Base-by-base conservation (phyloP, 148 eudicot species). In the Cornus controversa region DNA sequence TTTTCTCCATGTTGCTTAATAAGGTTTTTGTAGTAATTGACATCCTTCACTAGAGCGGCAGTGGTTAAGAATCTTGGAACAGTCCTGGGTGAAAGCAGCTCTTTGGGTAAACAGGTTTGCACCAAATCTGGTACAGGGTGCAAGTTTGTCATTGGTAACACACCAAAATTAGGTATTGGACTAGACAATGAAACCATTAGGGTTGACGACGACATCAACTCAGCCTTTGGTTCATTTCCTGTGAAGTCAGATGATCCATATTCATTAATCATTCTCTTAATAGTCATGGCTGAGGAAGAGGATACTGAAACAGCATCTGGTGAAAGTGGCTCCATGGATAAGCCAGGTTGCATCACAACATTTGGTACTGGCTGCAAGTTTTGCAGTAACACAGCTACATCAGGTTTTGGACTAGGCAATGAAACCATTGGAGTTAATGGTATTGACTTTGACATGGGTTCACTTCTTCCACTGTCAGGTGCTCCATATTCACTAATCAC, bases 1-100 rank as follows among this genome's bases (percentile, higher is more conserved):
- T 68, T 67, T 63, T 84, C 84, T 26, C 91, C 96, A 83, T 91
- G 91, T 67, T 84, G 85, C 81, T 80, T 80, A 72, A 88, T 77
- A 25, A 88, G 81, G 83, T 69, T 80, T 83, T 81, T 89, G 28
- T 83, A 81, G 74, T 86, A 91, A 64, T 72, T 70, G 0, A 20
- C 16, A 66, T 85, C 90, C 75, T 77, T 89, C 58, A 73, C 53
- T 27, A 72, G 78, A 67, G 83, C 83, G 27, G 82, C 40, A 65
- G 71, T 53, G 5, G 76, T 25, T 6, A 70, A 36, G 53, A 78
- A 67, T 53, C 28, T 26, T 8, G 71, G 67, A 28, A 26, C 74
- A 63, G 53, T 31, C 29, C 67, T 75, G 9, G 53, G 68, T 47
- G 65, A 47, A 11, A 66, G 16, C 36, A 42, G 76, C 50, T 26